Evolutionary conservation across 2,329 filamentous ascomycete genomes (phyloP), one percentile per base, ranked within the genome.

Genomic region (Periconia sp.): DNA sequence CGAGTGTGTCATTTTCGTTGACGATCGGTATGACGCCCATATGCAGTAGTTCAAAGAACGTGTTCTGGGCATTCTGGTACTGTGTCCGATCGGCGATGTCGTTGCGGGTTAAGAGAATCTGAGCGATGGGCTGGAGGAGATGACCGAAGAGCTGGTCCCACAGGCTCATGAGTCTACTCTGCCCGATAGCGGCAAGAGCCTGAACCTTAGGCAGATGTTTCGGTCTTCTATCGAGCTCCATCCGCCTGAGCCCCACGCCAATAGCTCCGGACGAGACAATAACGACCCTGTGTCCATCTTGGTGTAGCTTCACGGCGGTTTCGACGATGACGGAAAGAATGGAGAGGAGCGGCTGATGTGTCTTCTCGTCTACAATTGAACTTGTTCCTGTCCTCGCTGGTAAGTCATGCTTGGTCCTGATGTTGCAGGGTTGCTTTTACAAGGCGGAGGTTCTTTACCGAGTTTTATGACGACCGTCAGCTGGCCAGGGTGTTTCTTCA

Each of bases 1-100:
- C 90, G 40, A 99, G 76, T 3, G 94, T 99, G 70, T 99, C 94
- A 71, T 99, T 99, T 73, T 99, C 94, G 63, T 99, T 99, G 52
- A 99, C 94, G 60, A 99, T 96, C 8, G 94, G 94, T 51, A 99
- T 95, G 18, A 97, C 92, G 2, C 92, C 92, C 87, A 96, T 94
- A 61, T 92, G 86, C 13, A 99, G 76, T 33, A 97, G 80, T 70
- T 96, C 90, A 38, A 84, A 82, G 67, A 99, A 89, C 0, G 94
- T 97, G 65, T 96, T 96, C 72, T 96, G 91, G 0, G 94, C 94
- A 74, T 99, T 99, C 52, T 92, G 81, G 68, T 97, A 99, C 77
- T 95, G 88, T 19, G 90, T 92, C 47, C 90, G 86, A 84, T 97
- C 92, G 31, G 92, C 89, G 71, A 99, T 99, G 67, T 99, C 94